A percentile compares a stretch with the other conserved stretches of the same genome.
These are phyloP conservation scores for Syncephalastrum sp. DNA, from an alignment of 371 early-diverging fungal genomes.

Conservation along the genomic window DNA sequence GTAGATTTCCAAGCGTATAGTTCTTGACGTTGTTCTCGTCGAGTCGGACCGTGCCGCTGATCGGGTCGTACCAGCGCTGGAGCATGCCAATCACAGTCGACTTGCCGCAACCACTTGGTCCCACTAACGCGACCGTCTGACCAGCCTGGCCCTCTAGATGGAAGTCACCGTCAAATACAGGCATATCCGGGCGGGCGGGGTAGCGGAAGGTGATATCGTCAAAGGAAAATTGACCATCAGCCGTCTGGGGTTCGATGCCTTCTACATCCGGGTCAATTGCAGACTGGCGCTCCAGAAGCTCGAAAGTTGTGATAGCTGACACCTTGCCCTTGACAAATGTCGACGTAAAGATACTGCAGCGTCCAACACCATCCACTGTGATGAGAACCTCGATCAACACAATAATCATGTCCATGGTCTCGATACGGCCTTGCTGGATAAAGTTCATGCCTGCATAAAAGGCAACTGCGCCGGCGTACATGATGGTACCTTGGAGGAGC, in stretches of 20 bases:
- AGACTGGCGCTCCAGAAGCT: slow-evolving; percentile 68
- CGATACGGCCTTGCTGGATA: slow-evolving; percentile 33
- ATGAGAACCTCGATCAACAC: slow-evolving; percentile 74
- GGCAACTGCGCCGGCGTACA: slow-evolving; percentile 59
- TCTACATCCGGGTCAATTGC: slow-evolving; percentile 68
- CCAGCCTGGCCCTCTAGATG: slow-evolving; percentile 70
- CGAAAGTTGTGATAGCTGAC: slow-evolving; percentile 76
- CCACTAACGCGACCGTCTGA: slow-evolving; percentile 73
- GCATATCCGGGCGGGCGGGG: slow-evolving; percentile 77
- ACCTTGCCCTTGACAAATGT: slow-evolving; percentile 74
- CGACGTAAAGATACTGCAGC: slow-evolving; percentile 53
- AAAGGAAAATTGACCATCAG: slow-evolving; percentile 58
- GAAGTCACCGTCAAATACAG: slow-evolving; percentile 74
- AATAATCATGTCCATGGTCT: slow-evolving; percentile 50
- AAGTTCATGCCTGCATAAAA: slow-evolving; percentile 59
- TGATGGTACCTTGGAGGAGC: slow-evolving; percentile 63
- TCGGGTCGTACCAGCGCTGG: slow-evolving; percentile 84
- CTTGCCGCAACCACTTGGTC: slow-evolving; percentile 60
- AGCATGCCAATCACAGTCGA: slow-evolving; percentile 79
- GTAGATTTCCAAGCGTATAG: slow-evolving; percentile 60
- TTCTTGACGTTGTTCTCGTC: slow-evolving; percentile 68
- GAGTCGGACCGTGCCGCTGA: slow-evolving; percentile 55
- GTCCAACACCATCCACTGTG: slow-evolving; percentile 65
- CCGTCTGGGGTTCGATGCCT: slow-evolving; percentile 44
- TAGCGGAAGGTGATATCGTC: slow-evolving; percentile 74